phyloP scores from a whole-genome alignment of 345 rosid species.

The Gossypium australe region DNA sequence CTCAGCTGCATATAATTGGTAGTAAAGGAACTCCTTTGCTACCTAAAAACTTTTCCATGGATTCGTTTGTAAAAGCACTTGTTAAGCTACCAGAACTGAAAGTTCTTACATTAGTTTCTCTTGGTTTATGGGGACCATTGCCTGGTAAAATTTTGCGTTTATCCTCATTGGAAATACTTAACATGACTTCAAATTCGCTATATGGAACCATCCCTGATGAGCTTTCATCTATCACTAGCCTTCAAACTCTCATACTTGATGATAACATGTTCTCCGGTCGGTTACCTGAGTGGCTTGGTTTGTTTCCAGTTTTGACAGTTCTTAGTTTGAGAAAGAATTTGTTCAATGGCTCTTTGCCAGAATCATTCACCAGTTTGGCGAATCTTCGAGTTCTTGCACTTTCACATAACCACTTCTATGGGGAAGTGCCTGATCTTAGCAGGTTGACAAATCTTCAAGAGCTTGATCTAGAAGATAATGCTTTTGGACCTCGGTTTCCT shows the following conservation, averaged over 20 bases:
- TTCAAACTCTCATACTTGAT: slow-evolving; percentile 80
- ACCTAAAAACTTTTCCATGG: slow-evolving; percentile 65
- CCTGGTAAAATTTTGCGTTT: slow-evolving; percentile 65
- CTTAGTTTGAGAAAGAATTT: slow-evolving; percentile 70
- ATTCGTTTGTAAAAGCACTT: slow-evolving; percentile 71
- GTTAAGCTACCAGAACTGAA: slow-evolving; percentile 67
- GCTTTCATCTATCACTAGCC: slow-evolving; percentile 48
- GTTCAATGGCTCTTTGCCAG: slow-evolving; percentile 70
- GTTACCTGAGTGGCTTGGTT: slow-evolving; percentile 60
- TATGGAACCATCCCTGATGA: slow-evolving; percentile 61
- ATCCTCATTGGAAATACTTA: slow-evolving; percentile 70
- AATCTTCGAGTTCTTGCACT: slow-evolving; percentile 77
- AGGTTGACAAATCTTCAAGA: slow-evolving; percentile 76
- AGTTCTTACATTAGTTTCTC: slow-evolving; percentile 76
- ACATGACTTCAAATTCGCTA: slow-evolving; percentile 72
- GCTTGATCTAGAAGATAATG: slow-evolving; percentile 81
- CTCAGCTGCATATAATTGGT: slow-evolving; percentile 81
- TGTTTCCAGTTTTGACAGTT: slow-evolving; percentile 53
- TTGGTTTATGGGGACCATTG: slow-evolving; percentile 89
- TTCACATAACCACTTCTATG: slow-evolving; percentile 67
- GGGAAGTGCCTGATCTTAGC: slow-evolving; percentile 66
- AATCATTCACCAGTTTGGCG: slow-evolving; percentile 51
- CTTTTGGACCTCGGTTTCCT: slow-evolving; percentile 73
- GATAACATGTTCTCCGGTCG: slow-evolving; percentile 66
- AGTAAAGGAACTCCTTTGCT: slow-evolving; percentile 39